Base-by-base conservation (phyloP, 2,329 filamentous ascomycete genomes). In the Aspergillus carbonarius region DNA sequence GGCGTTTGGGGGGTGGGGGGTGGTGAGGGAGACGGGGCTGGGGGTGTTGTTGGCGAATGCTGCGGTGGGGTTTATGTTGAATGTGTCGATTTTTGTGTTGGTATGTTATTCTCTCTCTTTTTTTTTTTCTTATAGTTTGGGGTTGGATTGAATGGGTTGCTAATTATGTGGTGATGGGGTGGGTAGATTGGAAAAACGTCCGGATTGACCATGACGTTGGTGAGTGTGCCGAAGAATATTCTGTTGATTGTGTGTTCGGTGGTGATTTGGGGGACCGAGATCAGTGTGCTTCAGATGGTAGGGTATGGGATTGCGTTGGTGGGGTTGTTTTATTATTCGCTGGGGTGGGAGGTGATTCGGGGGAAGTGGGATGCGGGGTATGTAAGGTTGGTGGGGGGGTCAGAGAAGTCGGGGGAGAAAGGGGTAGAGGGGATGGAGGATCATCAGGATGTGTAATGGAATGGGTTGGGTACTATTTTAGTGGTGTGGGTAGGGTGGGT, bases 221-320 rank as follows among this genome's bases (percentile, higher is more conserved):
- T 87, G 54, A 90, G 91, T 70, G 90, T 95, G 61, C 84, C 93
- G 68, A 95, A 93, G 77, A 90, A 91, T 71, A 92, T 93, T 60
- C 83, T 93, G 55, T 86, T 95, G 54, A 89, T 93, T 63, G 78
- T 84, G 57, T 82, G 85, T 55, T 91, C 88, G 50, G 87, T 93
- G 71, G 72, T 90, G 66, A 87, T 93, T 70, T 93, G 90, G 87
- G 80, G 83, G 60, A 90, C 89, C 52, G 81, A 83, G 34, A 86
- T 93, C 68, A 82, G 85, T 10, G 70, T 77, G n/a, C 79, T 91
- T 57, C 90, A 93, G 76, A 83, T 85, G 5, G 8, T 58, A 2
- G 90, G 91, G 62, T 93, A 93, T 80, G 76, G 79, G 68, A 83
- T 92, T 68, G 90, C 91, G n/a, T 79, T 87, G 39, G 77, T 76